Evolutionary conservation across 306 rosid species (phyloP).

Genomic region (Amphicarpaea edgeworthii): DNA sequence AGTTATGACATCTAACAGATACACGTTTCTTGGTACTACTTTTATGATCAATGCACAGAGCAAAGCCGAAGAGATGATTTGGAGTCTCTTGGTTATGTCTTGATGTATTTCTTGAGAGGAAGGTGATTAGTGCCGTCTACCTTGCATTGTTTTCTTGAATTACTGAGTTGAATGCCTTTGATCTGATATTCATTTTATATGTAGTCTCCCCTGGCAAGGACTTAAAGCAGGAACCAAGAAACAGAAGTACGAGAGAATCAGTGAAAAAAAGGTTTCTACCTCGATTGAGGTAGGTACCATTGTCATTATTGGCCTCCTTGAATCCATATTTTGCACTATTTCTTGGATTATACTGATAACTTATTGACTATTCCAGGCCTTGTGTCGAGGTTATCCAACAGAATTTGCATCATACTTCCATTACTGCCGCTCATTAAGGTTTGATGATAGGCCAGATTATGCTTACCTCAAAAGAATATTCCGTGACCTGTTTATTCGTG

Average conservation of each 20-base stretch:
- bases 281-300: conserved; percentile 76
- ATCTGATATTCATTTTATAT: conserved; percentile 42
- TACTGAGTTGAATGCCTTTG: conserved; percentile 25
- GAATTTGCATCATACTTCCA: conserved; percentile 91
- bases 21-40: conserved; percentile 23
- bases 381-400: conserved; percentile 88
- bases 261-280: conserved; percentile 87
- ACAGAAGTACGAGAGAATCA: conserved; percentile 83
- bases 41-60: conserved; percentile 56
- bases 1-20: conserved; percentile 28
- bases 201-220: conserved; percentile 96
- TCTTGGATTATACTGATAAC: conserved; percentile 24
- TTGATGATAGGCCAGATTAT: conserved; percentile 91
- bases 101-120: conserved; percentile 88
- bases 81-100: conserved; percentile 92
- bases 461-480: conserved; percentile 86
- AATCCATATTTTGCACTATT: not conserved
- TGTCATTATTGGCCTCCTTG: conserved; percentile 1
- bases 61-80: conserved; percentile 95
- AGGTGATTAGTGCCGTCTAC: conserved; percentile 61
- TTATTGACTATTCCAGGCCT: conserved; percentile 63
- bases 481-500: conserved; percentile 88
- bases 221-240: conserved; percentile 90
- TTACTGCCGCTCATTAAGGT: conserved; percentile 86
- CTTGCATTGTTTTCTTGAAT: conserved; percentile 35